These are phyloP conservation scores for Lyophyllum shimeji DNA, from an alignment of 768 basidiomycete species.

Conservation along the genomic window DNA sequence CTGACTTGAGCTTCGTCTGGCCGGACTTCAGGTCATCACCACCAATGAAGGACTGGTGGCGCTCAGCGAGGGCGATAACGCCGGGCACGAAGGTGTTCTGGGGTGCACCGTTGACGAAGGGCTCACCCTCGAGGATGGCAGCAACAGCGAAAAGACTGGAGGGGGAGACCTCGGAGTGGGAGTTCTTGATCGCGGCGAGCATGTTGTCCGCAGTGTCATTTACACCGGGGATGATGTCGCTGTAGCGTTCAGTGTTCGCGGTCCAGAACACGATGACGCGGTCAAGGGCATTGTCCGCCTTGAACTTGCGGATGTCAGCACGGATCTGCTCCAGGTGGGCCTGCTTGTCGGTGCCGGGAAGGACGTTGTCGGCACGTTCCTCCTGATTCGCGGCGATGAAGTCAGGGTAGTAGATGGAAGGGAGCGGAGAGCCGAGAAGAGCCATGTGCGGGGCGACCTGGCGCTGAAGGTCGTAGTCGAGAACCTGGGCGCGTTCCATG, in stretches of 20 bases:
- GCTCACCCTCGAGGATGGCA: slow-evolving; percentile 90
- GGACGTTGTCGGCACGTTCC: slow-evolving; percentile 90
- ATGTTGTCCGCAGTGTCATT: slow-evolving; percentile 94
- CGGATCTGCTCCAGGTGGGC: slow-evolving; percentile 91
- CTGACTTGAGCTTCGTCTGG: slow-evolving; percentile 96
- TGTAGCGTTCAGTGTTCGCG: slow-evolving; percentile 97
- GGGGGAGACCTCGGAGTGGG: slow-evolving; percentile 94
- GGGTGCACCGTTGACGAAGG: slow-evolving; percentile 96
- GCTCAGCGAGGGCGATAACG: slow-evolving; percentile 89
- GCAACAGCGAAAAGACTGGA: slow-evolving; percentile 96
- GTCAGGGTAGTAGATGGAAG: slow-evolving; percentile 95
- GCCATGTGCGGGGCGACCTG: slow-evolving; percentile 90
- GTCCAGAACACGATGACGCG: slow-evolving; percentile 97
- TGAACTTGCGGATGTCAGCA: slow-evolving; percentile 93
- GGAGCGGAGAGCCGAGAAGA: slow-evolving; percentile 77
- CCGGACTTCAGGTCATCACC: slow-evolving; percentile 98
- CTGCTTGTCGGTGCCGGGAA: slow-evolving; percentile 85
- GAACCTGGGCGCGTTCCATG: slow-evolving; percentile 90
- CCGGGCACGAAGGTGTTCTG: slow-evolving; percentile 99
- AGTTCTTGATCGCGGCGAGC: slow-evolving; percentile 75
- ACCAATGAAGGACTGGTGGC: slow-evolving; percentile 87
- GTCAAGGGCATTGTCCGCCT: slow-evolving; percentile 77
- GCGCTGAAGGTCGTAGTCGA: slow-evolving; percentile 96
- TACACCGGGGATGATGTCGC: slow-evolving; percentile 89
- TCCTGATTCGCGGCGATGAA: slow-evolving; percentile 99